These are phyloP conservation scores for Peronospora farinosa DNA, from an alignment of 352 stramenopile genomes.

Conservation along the genomic window DNA sequence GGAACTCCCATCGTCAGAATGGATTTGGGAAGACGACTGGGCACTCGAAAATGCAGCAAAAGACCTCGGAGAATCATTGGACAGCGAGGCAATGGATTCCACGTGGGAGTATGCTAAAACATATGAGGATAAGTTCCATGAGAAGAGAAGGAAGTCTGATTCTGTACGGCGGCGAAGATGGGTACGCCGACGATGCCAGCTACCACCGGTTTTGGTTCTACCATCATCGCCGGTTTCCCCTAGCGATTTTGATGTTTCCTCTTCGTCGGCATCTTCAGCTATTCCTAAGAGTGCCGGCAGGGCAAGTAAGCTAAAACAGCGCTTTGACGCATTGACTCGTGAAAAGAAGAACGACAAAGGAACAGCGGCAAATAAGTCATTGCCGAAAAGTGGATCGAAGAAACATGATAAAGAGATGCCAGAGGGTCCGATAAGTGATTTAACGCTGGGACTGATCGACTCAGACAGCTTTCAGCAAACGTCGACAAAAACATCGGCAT, in stretches of 20 bases:
- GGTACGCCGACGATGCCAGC: slow-evolving; percentile 51
- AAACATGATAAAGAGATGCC: slow-evolving; percentile 38
- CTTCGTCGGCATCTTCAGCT: slow-evolving; percentile 14
- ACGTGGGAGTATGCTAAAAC: slow-evolving; percentile 66
- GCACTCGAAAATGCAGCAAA: slow-evolving; percentile 36
- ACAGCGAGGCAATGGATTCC: slow-evolving; percentile 25
- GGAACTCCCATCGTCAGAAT: slow-evolving; percentile 71
- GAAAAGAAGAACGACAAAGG: slow-evolving; percentile 33
- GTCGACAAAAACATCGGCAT: slow-evolving; percentile 17
- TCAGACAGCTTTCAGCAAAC: slow-evolving; percentile 19
- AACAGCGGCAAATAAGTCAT: slow-evolving; percentile 15
- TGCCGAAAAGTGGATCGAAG: slow-evolving; percentile 37
- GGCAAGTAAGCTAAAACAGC: slow-evolving; percentile 41
- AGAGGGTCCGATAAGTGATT: slow-evolving; percentile 24
- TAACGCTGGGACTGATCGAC: slow-evolving; percentile 15
- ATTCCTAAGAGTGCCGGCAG: slow-evolving; percentile 27
- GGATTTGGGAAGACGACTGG: slow-evolving; percentile 78
- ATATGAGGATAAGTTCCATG: slow-evolving; percentile 64
- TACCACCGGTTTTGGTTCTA: slow-evolving; percentile 44
- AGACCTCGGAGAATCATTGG: slow-evolving; percentile 24
- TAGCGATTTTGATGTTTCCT: slow-evolving; percentile 13
- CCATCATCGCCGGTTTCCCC: slow-evolving; percentile 12
- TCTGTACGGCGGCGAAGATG: slow-evolving; percentile 61
- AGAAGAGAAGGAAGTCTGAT: slow-evolving; percentile 72
- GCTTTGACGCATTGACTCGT: slow-evolving; percentile 27